Evolutionary conservation across 2,329 filamentous ascomycete species (phyloP), one percentile per base, ranked within the genome.

Genomic region (Myotisia sp.): DNA sequence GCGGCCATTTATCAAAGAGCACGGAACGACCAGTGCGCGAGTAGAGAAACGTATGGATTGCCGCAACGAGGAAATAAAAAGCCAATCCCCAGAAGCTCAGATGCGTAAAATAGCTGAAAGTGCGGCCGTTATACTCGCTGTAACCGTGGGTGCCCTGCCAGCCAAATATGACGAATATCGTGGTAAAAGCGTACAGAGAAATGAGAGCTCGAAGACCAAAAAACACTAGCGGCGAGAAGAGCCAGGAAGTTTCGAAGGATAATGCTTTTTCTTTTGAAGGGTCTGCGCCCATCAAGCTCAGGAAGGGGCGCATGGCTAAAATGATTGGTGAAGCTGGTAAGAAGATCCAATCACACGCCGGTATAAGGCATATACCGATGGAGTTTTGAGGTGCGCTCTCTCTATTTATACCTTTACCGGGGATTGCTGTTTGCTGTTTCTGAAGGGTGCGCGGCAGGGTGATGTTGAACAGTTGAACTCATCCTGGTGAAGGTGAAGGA

Each of bases 81-180:
- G 71, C 75, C 22, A 87, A 59, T 2, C 81, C 81, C 80, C 80
- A 90, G 65, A 78, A 90, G 6, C 79, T 82, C 38, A 90, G 63
- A 48, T 76, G 65, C 18, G 84, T 92, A 63, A 92, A 92, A 65
- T 74, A 92, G 47, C 76, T 82, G 62, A 92, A 90, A 29, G 67
- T 68, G 29, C 63, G 56, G 34, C 63, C 59, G 17, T 71, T 68
- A 1, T 48, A 50, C 21, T 50, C 43, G 50, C 65, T 67, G 31
- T 67, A 42, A 21, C 55, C 52, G 51, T 71, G 65, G n/a, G 64
- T 59, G 48, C 74, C 74, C 40, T 71, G 59, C 65, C 70, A 81
- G 40, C 64, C 74, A 51, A 85, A 72, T 50, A 72, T 70, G 63
- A 76, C 72, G 59, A 90, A 66, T 38, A 79, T 67, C 8, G 74